Evolutionary conservation across 768 basidiomycete species (phyloP), one percentile per base, ranked within the genome.

Genomic region (Hemileccinum impolitum): DNA sequence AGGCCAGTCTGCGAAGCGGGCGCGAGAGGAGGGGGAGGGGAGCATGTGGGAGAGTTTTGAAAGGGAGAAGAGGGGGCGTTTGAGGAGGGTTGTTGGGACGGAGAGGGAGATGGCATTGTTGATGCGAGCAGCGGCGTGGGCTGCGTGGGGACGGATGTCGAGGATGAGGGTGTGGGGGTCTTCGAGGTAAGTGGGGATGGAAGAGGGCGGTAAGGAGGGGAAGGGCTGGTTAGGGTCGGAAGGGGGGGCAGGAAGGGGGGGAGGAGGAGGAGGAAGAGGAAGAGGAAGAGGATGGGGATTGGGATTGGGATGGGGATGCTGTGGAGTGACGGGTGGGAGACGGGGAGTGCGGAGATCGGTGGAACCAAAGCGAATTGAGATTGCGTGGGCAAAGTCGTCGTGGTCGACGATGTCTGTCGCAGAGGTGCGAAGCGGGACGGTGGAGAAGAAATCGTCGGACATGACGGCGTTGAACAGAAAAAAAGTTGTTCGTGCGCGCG

Each of bases 21-120:
- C 63, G 26, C 85, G 79, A 10, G 85, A 76, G 10, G 75, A 60
- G 35, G 67, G 52, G 6, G 79, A 80, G 9, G 87, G 79, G n/a
- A 98, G 78, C 86, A 94, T 94, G 23, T 81, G 81, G 7, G 79
- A 72, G 23, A 98, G 77, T 36, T 84, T 84, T 36, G 81, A 74
- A 9, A 95, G 77, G 23, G 89, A 85, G 72, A 93, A 95, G 3
- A 85, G 75, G 1, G 93, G 93, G 0, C 94, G 84, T 54, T 92
- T 93, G 63, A 98, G 84, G 18, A 97, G 84, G 0, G 94, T 97
- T 3, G 94, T 93, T 1, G 95, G 94, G 6, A 96, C 89, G 40
- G 89, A 90, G 53, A 98, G 80, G 41, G 91, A 91, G 45, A 96
- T 72, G 8, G 93, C 85, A 41, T 69, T 59, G 35, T 77, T 77